Evolutionary conservation across 73 alveolate species (phyloP).

Genomic region (Tetrahymena thermophila): DNA sequence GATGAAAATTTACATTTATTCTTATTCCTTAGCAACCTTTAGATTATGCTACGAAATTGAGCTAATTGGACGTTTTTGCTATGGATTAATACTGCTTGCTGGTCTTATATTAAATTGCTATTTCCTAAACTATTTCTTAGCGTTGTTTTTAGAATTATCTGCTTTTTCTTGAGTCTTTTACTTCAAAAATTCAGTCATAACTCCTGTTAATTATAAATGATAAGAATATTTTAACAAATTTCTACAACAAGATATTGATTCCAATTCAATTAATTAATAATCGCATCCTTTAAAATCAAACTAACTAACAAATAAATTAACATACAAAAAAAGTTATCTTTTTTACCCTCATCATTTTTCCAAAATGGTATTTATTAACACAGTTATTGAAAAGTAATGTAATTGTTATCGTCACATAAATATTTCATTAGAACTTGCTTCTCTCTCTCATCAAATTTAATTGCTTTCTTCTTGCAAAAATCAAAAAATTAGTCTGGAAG

Average conservation of each 20-base stretch:
- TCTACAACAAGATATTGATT: no score
- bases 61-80: not conserved
- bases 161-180: not conserved
- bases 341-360: not conserved
- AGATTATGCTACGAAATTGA: not conserved
- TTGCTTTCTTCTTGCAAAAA: not conserved
- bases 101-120: not conserved
- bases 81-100: not conserved
- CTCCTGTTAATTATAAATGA: not conserved
- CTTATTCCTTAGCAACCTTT: not conserved
- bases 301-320: not conserved
- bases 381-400: not conserved
- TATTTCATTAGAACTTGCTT: not conserved
- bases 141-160: not conserved
- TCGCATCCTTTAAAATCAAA: not conserved
- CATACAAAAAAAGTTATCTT: not conserved
- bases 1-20: not conserved
- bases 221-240: no score
- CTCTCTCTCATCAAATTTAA: not conserved
- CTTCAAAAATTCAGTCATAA: not conserved
- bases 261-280: not conserved
- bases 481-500: not conserved
- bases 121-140: not conserved
- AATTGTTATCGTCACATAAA: not conserved
- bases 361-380: not conserved